A percentile compares a stretch with the other conserved stretches of the same genome.
phyloP scores from a whole-genome alignment of 2,329 filamentous ascomycete species.

The Aspergillus sp. region DNA sequence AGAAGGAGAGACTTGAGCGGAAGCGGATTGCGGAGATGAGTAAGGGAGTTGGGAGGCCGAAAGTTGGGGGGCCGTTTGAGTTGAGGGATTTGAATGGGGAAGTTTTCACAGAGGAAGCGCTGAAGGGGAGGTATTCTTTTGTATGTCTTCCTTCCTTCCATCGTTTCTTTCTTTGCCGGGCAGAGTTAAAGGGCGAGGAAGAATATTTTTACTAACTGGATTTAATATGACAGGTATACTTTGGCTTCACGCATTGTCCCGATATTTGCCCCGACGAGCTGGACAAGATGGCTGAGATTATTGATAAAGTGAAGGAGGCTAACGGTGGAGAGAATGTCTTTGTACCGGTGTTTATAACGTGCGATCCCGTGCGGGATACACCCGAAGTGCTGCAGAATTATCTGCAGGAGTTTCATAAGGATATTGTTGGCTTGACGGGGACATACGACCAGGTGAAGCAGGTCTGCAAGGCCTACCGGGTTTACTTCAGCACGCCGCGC shows the following conservation, averaged over 20 bases:
- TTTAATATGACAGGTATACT: slow-evolving; percentile 70
- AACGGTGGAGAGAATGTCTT: slow-evolving; percentile 50
- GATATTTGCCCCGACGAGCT: slow-evolving; percentile 99
- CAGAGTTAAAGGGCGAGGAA: background rate
- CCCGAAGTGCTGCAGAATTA: slow-evolving; percentile 82
- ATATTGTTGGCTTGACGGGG: slow-evolving; percentile 85
- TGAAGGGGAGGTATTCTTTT: slow-evolving; percentile 77
- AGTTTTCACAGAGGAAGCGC: slow-evolving; percentile 72
- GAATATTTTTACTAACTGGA: slow-evolving; percentile 1
- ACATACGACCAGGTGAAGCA: slow-evolving; percentile 92
- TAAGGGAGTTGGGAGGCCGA: slow-evolving; percentile 89
- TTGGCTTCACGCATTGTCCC: slow-evolving; percentile 96
- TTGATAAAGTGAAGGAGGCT: slow-evolving; percentile 62
- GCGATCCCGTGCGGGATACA: slow-evolving; percentile 88
- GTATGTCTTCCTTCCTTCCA: slow-evolving; percentile 32
- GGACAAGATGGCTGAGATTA: slow-evolving; percentile 98
- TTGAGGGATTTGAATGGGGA: slow-evolving; percentile 80
- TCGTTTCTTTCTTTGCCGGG: background rate
- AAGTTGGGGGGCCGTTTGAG: slow-evolving; percentile 85
- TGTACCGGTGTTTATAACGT: slow-evolving; percentile 87
- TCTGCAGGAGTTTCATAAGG: slow-evolving; percentile 83
- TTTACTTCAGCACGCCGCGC: slow-evolving; percentile 93
- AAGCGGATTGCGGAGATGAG: slow-evolving; percentile 86
- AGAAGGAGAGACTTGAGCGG: slow-evolving; percentile 88
- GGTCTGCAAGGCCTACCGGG: slow-evolving; percentile 91